Evolutionary conservation across 495 filamentous ascomycete genomes (phyloP).

Genomic region (Neurospora sp.): DNA sequence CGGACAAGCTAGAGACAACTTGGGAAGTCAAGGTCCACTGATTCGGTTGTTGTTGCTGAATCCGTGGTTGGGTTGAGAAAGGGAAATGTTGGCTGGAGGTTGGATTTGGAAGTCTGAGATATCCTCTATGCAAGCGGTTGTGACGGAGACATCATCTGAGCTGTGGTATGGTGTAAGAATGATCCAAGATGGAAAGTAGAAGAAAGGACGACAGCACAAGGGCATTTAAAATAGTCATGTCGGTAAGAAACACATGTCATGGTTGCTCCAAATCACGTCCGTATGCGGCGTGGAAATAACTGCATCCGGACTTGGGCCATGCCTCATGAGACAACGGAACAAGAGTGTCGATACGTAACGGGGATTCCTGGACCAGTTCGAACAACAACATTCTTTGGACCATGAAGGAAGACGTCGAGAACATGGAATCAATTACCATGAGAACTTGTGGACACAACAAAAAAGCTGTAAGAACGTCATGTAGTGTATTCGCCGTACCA

Average conservation of each 20-base stretch:
- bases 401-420: not conserved
- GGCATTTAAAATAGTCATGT: not conserved
- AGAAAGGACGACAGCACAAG: not conserved
- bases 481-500: conserved; percentile 4
- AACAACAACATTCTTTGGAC: not conserved
- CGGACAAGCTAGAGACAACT: not conserved
- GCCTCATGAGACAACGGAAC: not conserved
- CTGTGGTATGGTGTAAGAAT: not conserved
- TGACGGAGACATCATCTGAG: not conserved
- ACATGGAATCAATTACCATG: not conserved
- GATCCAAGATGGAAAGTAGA: not conserved
- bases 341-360: not conserved
- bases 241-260: not conserved
- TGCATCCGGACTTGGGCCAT: not conserved
- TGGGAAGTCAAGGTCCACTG: not conserved
- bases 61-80: not conserved
- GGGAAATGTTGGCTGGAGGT: not conserved
- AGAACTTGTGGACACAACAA: not conserved
- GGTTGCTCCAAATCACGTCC: not conserved
- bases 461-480: conserved; percentile 9
- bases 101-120: not conserved
- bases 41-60: not conserved
- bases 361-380: not conserved
- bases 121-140: not conserved
- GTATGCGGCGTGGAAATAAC: not conserved